Conservation (phyloP, 345 rosid genomes). For the Lepidium aucheri region DNA sequence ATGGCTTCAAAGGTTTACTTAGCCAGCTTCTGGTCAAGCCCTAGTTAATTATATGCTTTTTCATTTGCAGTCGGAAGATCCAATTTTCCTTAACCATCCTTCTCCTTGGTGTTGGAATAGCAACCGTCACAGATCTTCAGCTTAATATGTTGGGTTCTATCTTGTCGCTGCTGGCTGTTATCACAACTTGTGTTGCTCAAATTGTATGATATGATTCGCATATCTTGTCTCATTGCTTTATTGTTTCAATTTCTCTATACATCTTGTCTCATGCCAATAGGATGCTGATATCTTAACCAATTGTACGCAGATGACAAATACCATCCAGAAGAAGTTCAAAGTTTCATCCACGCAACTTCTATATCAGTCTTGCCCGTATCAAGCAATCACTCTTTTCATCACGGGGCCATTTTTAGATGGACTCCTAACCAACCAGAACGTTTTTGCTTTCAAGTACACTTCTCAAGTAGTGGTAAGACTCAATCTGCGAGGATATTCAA, state of each 20-base stretch:
- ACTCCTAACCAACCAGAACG: slow-evolving; percentile 82
- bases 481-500: not conserved
- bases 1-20: not conserved
- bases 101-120: slow-evolving; percentile 98
- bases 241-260: not conserved
- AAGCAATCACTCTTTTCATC: slow-evolving; percentile 83
- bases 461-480: slow-evolving; percentile 91
- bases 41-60: not conserved
- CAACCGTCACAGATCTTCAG: slow-evolving; percentile 98
- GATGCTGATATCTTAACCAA: slow-evolving; percentile 45
- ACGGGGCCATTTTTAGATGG: slow-evolving; percentile 96
- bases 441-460: slow-evolving; percentile 94
- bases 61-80: slow-evolving; percentile 67
- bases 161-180: slow-evolving; percentile 82
- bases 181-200: slow-evolving; percentile 97
- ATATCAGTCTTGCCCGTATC: slow-evolving; percentile 98
- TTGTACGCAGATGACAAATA: slow-evolving; percentile 83
- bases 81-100: slow-evolving; percentile 80
- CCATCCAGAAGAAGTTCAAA: slow-evolving; percentile 99
- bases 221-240: slow-evolving; percentile 6
- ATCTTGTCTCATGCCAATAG: not conserved
- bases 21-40: slow-evolving; percentile 2
- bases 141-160: slow-evolving; percentile 90
- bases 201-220: slow-evolving; percentile 73
- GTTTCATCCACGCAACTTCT: slow-evolving; percentile 98